phyloP scores from a whole-genome alignment of 257 asterid genomes.

The Mitragyna speciosa region DNA sequence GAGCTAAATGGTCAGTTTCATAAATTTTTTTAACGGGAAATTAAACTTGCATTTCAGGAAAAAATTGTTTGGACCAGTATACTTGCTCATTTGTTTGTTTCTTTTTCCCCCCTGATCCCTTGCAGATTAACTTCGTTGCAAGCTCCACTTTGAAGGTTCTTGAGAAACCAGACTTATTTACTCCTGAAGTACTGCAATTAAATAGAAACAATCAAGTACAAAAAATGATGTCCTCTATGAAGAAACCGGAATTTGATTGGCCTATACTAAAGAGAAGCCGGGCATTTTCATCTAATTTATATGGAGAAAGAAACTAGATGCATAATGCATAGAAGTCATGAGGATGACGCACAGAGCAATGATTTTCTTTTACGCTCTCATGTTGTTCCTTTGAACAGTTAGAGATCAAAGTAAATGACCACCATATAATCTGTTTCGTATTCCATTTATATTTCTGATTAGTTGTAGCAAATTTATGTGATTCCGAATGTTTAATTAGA shows the following conservation, averaged over 20 bases:
- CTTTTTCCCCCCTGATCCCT: not conserved
- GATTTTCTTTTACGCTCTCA: too few relatives aligned
- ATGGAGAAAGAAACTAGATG: not conserved
- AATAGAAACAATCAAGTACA: slow-evolving; percentile 39
- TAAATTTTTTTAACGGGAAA: too few relatives aligned
- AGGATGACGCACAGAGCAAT: not conserved
- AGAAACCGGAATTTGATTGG: slow-evolving; percentile 35
- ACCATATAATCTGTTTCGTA: too few relatives aligned
- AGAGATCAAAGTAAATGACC: too few relatives aligned
- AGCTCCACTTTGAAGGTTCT: slow-evolving; percentile 41
- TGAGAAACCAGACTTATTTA: slow-evolving; percentile 44
- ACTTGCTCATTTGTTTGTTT: not conserved
- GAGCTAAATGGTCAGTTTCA: not conserved
- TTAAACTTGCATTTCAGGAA: too few relatives aligned
- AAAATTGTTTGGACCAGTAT: not conserved
- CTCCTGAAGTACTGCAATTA: slow-evolving; percentile 44
- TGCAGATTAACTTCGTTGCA: slow-evolving; percentile 33
- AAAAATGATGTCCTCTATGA: slow-evolving; percentile 34
- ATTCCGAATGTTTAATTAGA: too few relatives aligned
- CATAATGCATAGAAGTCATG: not conserved
- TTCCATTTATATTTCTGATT: too few relatives aligned
- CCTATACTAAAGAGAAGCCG: slow-evolving; percentile 24
- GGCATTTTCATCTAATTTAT: not conserved
- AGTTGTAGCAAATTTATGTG: too few relatives aligned
- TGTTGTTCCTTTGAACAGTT: too few relatives aligned